Conservation (phyloP, 2,329 filamentous ascomycete species). For the Mycocentrospora acerina region DNA sequence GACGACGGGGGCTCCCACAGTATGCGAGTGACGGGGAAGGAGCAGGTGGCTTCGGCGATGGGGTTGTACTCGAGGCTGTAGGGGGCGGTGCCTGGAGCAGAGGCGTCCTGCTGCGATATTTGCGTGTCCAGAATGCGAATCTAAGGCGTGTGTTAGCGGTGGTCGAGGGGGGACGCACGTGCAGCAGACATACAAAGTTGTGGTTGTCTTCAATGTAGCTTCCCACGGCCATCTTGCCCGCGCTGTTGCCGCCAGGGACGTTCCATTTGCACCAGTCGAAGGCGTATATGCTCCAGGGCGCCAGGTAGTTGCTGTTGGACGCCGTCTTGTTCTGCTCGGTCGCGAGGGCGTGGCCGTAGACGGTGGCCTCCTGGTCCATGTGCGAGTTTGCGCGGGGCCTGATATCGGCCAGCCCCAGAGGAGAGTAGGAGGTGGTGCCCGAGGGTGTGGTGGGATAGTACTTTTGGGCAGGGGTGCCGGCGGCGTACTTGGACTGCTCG, state of each 20-base stretch:
- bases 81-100: conserved; percentile 68
- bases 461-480: conserved; percentile 54
- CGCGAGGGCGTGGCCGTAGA: conserved; percentile 54
- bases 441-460: conserved; percentile 58
- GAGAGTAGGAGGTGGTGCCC: conserved; percentile 74
- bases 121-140: conserved; percentile 97
- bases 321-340: conserved; percentile 68
- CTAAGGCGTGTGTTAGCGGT: conserved; percentile 48
- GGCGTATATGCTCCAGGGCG: conserved; percentile 93
- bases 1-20: conserved; percentile 95
- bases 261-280: conserved; percentile 99
- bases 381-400: conserved; percentile 81
- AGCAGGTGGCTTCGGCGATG: conserved; percentile 94
- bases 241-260: conserved; percentile 66
- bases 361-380: conserved; percentile 70
- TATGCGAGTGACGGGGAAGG: conserved; percentile 92
- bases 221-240: conserved; percentile 89
- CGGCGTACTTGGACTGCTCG: conserved; percentile 52
- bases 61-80: conserved; percentile 87
- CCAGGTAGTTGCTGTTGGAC: conserved; percentile 86
- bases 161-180: neutral
- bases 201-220: conserved; percentile 98
- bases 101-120: conserved; percentile 67
- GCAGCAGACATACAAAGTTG: conserved; percentile 76
- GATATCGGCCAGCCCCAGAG: conserved; percentile 88